Evolutionary conservation across 352 stramenopile genomes (phyloP).

Genomic region (Thraustochytrium striatum): DNA sequence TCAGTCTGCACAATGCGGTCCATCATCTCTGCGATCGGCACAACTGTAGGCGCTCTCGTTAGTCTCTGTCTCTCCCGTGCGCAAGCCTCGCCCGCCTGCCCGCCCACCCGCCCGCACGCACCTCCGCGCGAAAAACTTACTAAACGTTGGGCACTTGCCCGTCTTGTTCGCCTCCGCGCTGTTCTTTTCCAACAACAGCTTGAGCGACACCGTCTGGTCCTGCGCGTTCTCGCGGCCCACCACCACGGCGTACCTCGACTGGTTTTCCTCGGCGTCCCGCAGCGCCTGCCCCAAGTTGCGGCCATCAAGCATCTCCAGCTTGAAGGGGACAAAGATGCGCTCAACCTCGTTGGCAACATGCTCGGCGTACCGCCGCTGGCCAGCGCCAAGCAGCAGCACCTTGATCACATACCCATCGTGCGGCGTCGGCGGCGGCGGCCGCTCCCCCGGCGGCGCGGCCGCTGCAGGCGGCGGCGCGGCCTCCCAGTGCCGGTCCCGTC

Average conservation of each 20-base stretch:
- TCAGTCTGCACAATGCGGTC: slow-evolving; percentile 20
- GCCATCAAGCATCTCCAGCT: slow-evolving; percentile 46
- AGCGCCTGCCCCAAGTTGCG: slow-evolving; percentile 14
- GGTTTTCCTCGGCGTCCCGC: slow-evolving; percentile 25
- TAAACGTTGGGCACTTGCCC: slow-evolving; percentile 36
- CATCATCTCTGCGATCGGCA: slow-evolving; percentile 1
- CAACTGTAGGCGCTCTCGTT: too few relatives aligned
- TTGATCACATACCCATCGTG: slow-evolving; percentile 39
- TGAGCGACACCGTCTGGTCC: slow-evolving; percentile 22
- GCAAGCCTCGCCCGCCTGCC: too few relatives aligned
- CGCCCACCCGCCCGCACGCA: too few relatives aligned
- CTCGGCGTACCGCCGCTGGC: slow-evolving; percentile 39
- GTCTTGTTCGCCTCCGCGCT: neutral
- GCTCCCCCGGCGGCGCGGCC: neutral
- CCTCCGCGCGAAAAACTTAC: slow-evolving; percentile 1
- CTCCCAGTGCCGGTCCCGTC: neutral
- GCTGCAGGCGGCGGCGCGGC: neutral
- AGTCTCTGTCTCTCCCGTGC: too few relatives aligned
- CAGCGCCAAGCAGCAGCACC: slow-evolving; percentile 32
- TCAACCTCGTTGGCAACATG: slow-evolving; percentile 14
- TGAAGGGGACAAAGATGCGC: slow-evolving; percentile 26
- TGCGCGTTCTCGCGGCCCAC: slow-evolving; percentile 28
- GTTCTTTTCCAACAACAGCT: slow-evolving; percentile 36
- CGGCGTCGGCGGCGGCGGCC: neutral
- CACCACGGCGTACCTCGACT: slow-evolving; percentile 43